phyloP scores from a whole-genome alignment of 306 rosid genomes.

The Castanospermum australe region DNA sequence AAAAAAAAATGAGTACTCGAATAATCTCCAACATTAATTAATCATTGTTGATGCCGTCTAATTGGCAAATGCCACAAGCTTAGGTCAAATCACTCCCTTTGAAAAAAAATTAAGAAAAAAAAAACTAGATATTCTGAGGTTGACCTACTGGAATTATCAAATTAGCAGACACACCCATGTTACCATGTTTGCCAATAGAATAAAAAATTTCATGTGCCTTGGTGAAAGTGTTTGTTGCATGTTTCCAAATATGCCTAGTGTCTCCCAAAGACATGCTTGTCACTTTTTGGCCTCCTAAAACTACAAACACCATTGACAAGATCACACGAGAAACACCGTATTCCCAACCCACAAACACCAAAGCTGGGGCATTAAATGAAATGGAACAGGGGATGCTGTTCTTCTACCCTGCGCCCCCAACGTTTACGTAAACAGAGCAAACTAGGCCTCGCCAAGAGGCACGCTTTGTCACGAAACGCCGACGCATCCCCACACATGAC shows the following conservation, averaged over 20 bases:
- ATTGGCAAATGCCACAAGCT: too few species aligned
- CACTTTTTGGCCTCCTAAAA: slow-evolving; percentile 30
- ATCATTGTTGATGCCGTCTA: too few species aligned
- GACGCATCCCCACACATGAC: background rate
- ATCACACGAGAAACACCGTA: background rate
- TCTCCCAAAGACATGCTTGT: slow-evolving; percentile 40
- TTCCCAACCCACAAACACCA: background rate
- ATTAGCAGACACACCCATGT: slow-evolving; percentile 23
- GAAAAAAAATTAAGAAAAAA: too few species aligned
- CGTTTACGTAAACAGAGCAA: background rate
- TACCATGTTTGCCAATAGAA: slow-evolving; percentile 15
- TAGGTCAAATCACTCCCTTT: too few species aligned
- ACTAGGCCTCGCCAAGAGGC: too few species aligned
- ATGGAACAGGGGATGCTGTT: background rate
- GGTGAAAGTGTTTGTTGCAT: slow-evolving; percentile 41
- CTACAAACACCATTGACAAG: background rate
- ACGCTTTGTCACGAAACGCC: too few species aligned
- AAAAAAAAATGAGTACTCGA: too few species aligned
- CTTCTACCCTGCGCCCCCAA: too few species aligned
- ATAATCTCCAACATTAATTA: too few species aligned
- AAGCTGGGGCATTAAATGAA: too few species aligned
- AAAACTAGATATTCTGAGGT: background rate
- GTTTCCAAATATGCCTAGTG: slow-evolving; percentile 21
- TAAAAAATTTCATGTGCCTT: slow-evolving; percentile 21
- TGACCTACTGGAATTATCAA: background rate